A percentile compares a stretch with the other conserved stretches of the same genome.
These are phyloP conservation scores for Nicotiana noctiflora DNA, from an alignment of 257 asterid species.

Conservation along the genomic window DNA sequence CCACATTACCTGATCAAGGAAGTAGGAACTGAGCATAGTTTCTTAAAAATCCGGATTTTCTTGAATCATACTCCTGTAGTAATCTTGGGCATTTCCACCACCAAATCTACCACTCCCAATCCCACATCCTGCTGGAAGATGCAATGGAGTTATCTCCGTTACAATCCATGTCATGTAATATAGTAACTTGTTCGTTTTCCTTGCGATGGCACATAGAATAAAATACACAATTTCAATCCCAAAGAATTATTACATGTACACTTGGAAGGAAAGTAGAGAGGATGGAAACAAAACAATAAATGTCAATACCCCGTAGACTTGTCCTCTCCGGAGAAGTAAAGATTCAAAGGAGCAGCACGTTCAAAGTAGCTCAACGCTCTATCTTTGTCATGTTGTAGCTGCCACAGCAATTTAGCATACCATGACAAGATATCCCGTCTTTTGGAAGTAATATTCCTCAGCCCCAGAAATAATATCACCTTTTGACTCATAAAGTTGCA, in stretches of 20 bases:
- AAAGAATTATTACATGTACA: not conserved
- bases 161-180: constrained; percentile 9
- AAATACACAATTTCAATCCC: not conserved
- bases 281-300: not conserved
- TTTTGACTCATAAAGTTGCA: constrained; percentile 35
- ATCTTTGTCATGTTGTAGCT: constrained; percentile 43
- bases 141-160: constrained; percentile 37
- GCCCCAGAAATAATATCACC: constrained; percentile 61
- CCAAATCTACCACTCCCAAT: constrained; percentile 24
- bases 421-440: constrained; percentile 47
- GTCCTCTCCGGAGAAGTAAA: no score
- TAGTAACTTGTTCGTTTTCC: constrained; percentile 14
- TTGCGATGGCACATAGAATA: constrained; percentile 23
- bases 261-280: constrained; percentile 18
- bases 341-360: constrained; percentile 27
- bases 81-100: constrained; percentile 30
- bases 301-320: no score
- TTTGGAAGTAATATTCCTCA: constrained; percentile 49
- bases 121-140: constrained; percentile 74
- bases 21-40: constrained; percentile 52
- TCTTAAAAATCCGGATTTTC: constrained; percentile 50
- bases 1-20: constrained; percentile 45
- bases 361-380: constrained; percentile 56
- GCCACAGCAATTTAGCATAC: constrained; percentile 71
- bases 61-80: constrained; percentile 49